Conservation (phyloP, 129 eudicot species). For the Flaveria ramosissima region DNA sequence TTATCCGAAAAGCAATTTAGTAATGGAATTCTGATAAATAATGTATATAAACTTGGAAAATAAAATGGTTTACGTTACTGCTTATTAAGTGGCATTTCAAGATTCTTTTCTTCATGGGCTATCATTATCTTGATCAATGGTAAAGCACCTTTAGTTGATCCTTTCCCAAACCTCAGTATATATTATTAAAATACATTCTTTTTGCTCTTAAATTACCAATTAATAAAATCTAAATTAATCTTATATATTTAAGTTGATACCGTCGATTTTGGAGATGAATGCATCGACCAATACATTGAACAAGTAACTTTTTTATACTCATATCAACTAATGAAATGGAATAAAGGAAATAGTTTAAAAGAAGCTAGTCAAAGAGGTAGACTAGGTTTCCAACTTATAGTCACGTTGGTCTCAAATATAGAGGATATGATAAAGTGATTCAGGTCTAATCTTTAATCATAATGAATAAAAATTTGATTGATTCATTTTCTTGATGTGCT, state of each 20-base stretch:
- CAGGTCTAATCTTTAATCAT: too few species aligned
- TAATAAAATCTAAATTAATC: not conserved
- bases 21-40: not conserved
- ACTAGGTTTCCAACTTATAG: not conserved
- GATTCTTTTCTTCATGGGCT: conserved; percentile 38
- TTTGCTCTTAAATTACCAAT: not conserved
- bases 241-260: not conserved
- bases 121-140: conserved; percentile 27
- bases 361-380: not conserved
- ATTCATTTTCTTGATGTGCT: too few species aligned
- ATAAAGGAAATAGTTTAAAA: not conserved
- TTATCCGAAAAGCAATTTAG: not conserved
- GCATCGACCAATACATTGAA: not conserved
- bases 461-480: too few species aligned
- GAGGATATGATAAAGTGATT: not conserved
- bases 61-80: not conserved
- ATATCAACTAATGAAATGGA: not conserved
- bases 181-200: not conserved
- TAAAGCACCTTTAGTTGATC: conserved; percentile 31
- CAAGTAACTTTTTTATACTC: too few species aligned
- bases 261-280: not conserved
- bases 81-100: conserved; percentile 31
- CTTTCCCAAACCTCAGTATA: not conserved
- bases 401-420: not conserved
- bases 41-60: not conserved